Evolutionary conservation across 2,329 filamentous ascomycete genomes (phyloP), one percentile per base, ranked within the genome.

Genomic region (Diaporthe vaccinii): DNA sequence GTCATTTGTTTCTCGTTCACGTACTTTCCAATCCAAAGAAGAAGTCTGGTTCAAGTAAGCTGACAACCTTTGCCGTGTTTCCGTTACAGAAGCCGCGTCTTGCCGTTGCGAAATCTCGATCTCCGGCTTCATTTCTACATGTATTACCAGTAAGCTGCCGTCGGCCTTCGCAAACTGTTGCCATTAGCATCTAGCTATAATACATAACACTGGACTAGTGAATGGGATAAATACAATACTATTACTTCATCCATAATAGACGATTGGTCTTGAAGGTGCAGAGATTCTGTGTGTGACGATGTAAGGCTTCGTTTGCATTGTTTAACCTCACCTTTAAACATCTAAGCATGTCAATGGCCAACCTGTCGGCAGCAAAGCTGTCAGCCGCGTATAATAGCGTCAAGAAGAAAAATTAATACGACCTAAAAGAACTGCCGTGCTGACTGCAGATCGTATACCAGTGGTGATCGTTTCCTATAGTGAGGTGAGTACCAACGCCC

Each of bases 401-500:
- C 20, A 36, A 59, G 20, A 59, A 22, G 39, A 15, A 15, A 22
- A 58, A 39, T 36, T 8, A 39, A 36, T 59, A 20, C 17, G 55
- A 14, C 55, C 8, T 59, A 14, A 2, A n/a, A 59, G 31, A 59
- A 36, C 15, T 59, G 31, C 31, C 31, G 36, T 59, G 55, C 28
- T 58, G 55, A 58, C 55, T 58, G 55, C 55, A 58, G 55, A 10
- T 58, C 55, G 17, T 58, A 58, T 20, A 28, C 55, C 17, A 58
- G 55, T 58, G 55, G 17, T 58, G 55, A 58, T 58, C 55, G 55
- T 58, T 53, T 58, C 55, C 55, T 58, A 58, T 58, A 58, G 28
- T 10, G 55, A 58, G 28, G 55, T 58, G 55, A 58, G 31, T 34
- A 7, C 28, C 55, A 6, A 58, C 28, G 22, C 2, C 25, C 0